Percentiles rank a stretch among this genome's conserved stretches.
Conservation (phyloP, 2,329 filamentous ascomycete species). For the Metarhizium guizhouense region DNA sequence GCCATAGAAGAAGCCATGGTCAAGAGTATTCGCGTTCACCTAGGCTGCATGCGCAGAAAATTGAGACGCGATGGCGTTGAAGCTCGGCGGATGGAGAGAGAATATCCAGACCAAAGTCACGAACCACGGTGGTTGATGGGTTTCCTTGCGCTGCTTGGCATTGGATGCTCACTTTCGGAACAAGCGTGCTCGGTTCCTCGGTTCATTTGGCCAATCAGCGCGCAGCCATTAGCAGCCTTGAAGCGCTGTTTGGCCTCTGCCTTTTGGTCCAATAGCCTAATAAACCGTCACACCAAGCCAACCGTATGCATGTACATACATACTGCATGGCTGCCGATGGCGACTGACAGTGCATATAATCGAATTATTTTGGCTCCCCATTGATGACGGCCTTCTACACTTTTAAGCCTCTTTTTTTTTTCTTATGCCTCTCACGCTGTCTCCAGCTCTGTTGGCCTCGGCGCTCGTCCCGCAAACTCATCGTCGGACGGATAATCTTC, state of each 20-base stretch:
- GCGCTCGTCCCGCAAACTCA: too few relatives aligned
- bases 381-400: too few relatives aligned
- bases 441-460: too few relatives aligned
- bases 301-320: neutral
- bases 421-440: too few relatives aligned
- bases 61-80: conserved; percentile 4
- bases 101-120: conserved; percentile 9
- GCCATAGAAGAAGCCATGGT: conserved; percentile 56
- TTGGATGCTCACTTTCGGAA: conserved; percentile 2
- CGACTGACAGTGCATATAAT: neutral
- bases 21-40: conserved; percentile 19
- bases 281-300: neutral
- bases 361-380: neutral
- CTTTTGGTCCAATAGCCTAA: conserved; percentile 5
- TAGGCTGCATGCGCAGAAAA: conserved; percentile 21
- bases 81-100: neutral
- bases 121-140: conserved; percentile 9
- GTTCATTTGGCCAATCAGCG: conserved; percentile 25
- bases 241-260: neutral
- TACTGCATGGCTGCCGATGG: neutral
- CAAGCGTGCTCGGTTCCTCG: conserved; percentile 25
- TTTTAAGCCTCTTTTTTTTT: too few relatives aligned
- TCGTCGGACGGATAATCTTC: neutral
- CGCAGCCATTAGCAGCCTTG: conserved; percentile 7
- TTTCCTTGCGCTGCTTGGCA: conserved; percentile 15